Conservation (phyloP, 2,329 filamentous ascomycete genomes). For the Ophiostoma piceae region DNA sequence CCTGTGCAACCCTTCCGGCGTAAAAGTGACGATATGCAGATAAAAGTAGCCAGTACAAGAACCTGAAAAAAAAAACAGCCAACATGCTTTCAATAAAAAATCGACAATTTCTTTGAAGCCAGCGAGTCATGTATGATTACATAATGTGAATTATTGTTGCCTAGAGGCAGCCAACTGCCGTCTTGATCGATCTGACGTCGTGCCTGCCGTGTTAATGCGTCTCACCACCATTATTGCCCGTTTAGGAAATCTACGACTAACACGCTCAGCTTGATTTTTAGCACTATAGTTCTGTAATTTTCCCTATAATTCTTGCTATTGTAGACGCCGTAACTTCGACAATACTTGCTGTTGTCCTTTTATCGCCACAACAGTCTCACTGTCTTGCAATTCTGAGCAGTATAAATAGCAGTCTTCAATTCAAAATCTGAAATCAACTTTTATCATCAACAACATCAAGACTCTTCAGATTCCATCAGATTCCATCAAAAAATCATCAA, state of each 20-base stretch:
- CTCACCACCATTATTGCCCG: background rate
- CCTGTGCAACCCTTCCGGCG: background rate
- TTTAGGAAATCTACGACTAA: conserved; percentile 9
- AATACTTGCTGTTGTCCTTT: background rate
- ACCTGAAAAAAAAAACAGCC: background rate
- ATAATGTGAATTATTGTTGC: background rate
- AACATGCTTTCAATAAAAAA: background rate
- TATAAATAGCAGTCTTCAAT: conserved; percentile 4
- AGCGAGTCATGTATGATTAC: background rate
- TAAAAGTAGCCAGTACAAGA: background rate
- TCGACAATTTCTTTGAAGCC: background rate
- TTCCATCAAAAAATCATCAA: background rate
- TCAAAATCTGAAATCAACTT: background rate
- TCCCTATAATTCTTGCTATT: background rate
- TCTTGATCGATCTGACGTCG: background rate
- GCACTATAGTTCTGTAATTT: background rate
- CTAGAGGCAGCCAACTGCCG: conserved; percentile 7
- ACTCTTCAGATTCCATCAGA: background rate
- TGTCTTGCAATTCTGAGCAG: background rate
- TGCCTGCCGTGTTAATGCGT: background rate
- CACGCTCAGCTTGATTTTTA: background rate
- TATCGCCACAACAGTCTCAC: too few relatives aligned
- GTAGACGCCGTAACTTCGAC: background rate
- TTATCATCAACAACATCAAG: background rate
- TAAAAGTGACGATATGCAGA: background rate